A percentile compares a stretch with the other conserved stretches of the same genome.
These are phyloP conservation scores for Trichophyton verrucosum DNA, from an alignment of 2,329 filamentous ascomycete species.

Conservation along the genomic window DNA sequence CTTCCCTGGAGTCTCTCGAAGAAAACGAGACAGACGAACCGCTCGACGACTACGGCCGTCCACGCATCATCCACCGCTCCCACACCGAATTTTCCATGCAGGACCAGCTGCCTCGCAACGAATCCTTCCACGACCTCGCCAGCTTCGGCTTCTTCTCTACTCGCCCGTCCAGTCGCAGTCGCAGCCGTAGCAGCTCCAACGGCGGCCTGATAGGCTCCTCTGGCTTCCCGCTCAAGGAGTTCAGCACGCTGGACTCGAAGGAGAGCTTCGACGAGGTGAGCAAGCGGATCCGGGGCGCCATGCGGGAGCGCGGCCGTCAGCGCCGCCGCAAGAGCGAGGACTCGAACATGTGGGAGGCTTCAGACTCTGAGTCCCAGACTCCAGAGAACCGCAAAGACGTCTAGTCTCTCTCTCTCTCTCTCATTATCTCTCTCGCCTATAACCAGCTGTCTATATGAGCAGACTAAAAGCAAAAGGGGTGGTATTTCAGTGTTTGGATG, in stretches of 20 bases:
- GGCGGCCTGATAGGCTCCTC: conserved; percentile 49
- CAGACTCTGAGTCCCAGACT: conserved; percentile 24
- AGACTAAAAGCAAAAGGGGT: not conserved
- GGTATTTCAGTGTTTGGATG: not conserved
- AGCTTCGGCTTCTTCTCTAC: conserved; percentile 84
- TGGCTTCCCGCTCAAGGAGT: conserved; percentile 55
- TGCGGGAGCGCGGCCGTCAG: conserved; percentile 61
- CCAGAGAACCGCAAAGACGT: conserved; percentile 27
- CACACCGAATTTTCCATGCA: conserved; percentile 1
- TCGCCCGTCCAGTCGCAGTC: conserved; percentile 58
- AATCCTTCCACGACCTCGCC: conserved; percentile 84
- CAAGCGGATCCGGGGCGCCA: conserved; percentile 70
- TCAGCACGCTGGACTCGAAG: conserved; percentile 54
- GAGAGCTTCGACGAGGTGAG: conserved; percentile 72
- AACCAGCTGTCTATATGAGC: not conserved
- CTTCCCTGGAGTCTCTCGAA: not conserved
- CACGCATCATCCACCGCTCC: not conserved
- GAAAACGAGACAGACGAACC: conserved; percentile 14
- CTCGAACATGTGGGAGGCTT: conserved; percentile 28
- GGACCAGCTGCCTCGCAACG: conserved; percentile 64
- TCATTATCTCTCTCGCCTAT: not conserved
- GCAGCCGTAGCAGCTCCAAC: conserved; percentile 57
- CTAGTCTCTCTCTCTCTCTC: conserved; percentile 12
- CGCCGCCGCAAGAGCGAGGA: conserved; percentile 41
- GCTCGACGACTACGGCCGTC: conserved; percentile 16